phyloP scores from a whole-genome alignment of 805 yeast species.

The Kluyveromyces starmeri region DNA sequence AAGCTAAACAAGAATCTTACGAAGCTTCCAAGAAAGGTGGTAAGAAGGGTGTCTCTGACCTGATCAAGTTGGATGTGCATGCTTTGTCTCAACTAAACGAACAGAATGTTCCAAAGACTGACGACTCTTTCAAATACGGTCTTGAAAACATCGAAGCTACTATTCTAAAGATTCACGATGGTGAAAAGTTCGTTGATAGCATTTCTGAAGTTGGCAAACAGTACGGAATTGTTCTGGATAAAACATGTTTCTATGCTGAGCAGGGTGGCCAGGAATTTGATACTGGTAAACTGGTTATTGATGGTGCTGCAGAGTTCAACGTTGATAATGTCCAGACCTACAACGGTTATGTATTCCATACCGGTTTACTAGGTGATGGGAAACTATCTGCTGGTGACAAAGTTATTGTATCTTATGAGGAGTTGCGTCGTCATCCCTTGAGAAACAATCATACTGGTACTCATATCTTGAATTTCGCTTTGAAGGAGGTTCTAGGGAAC shows the following conservation, averaged over 20 bases:
- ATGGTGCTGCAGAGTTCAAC: constrained; percentile 77
- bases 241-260: constrained; percentile 94
- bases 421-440: constrained; percentile 89
- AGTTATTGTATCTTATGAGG: constrained; percentile 83
- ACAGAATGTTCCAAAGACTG: constrained; percentile 62
- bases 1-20: constrained; percentile 77
- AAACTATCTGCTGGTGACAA: constrained; percentile 53
- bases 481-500: constrained; percentile 79
- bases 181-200: constrained; percentile 49
- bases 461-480: constrained; percentile 83
- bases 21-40: constrained; percentile 94
- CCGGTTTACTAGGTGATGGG: constrained; percentile 81
- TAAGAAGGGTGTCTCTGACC: constrained; percentile 44
- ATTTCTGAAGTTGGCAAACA: constrained; percentile 41
- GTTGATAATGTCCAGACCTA: constrained; percentile 88
- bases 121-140: constrained; percentile 74
- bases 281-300: constrained; percentile 85
- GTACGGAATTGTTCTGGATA: constrained; percentile 75
- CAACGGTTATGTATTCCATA: constrained; percentile 93
- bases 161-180: constrained; percentile 63
- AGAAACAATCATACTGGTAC: constrained; percentile 99
- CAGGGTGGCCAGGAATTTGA: constrained; percentile 99
- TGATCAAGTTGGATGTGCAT: constrained; percentile 86
- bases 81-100: constrained; percentile 62
- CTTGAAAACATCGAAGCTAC: constrained; percentile 59